Conservation (phyloP, 75 land plant species). For the Ceratopteris richardii region DNA sequence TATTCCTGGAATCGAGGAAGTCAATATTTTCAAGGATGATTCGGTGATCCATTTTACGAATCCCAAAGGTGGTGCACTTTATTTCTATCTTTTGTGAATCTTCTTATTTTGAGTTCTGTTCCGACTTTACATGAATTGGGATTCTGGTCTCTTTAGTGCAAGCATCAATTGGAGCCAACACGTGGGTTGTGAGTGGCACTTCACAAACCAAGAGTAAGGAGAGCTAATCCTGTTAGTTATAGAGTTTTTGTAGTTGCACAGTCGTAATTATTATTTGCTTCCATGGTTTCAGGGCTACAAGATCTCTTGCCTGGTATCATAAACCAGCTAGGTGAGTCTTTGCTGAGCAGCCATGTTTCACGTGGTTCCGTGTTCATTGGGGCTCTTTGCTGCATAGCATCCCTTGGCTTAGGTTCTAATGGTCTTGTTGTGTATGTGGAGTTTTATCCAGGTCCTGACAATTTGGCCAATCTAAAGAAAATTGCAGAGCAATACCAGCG, state of each 20-base stretch:
- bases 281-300: conserved; percentile 14
- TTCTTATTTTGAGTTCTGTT: not conserved
- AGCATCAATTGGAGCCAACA: conserved; percentile 31
- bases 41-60: conserved; percentile 27
- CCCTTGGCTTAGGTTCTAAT: not conserved
- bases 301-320: conserved; percentile 25
- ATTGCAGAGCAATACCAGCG: conserved; percentile 42
- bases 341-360: too few species aligned
- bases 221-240: too few species aligned
- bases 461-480: conserved; percentile 37
- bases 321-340: conserved; percentile 23
- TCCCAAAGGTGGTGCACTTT: conserved; percentile 25
- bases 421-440: not conserved
- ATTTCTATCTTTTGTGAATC: not conserved
- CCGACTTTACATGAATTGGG: too few species aligned
- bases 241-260: too few species aligned
- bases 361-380: too few species aligned
- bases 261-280: conserved; percentile 4
- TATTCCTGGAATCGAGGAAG: conserved; percentile 35
- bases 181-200: conserved; percentile 34
- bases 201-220: conserved; percentile 25
- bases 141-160: too few species aligned
- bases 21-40: conserved; percentile 33
- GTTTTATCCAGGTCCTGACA: conserved; percentile 29
- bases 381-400: too few species aligned